phyloP scores from a whole-genome alignment of 1,284 basidiomycete species.

The Naganishia sp. region DNA sequence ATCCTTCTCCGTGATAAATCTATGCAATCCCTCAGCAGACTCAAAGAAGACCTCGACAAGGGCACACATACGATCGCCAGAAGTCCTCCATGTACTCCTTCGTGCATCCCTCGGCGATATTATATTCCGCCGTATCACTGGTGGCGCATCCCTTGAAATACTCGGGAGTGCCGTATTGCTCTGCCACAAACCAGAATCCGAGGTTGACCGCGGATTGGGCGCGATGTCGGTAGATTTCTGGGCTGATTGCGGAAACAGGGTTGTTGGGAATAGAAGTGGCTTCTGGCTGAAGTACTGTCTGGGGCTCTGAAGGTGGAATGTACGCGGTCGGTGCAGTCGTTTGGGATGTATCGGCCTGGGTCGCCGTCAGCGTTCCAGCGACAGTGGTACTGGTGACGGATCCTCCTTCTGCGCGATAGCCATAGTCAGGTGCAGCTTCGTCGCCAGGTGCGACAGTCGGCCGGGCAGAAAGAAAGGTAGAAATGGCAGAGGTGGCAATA shows the following conservation, averaged over 20 bases:
- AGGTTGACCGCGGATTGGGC: constrained; percentile 68
- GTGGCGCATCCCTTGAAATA: constrained; percentile 64
- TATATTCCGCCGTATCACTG: constrained; percentile 54
- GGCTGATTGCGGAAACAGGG: constrained; percentile 41
- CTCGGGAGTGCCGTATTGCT: constrained; percentile 74
- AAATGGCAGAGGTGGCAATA: too few species aligned
- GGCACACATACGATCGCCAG: constrained; percentile 63
- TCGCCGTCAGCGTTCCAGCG: neutral
- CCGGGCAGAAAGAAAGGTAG: too few species aligned
- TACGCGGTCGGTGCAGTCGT: neutral
- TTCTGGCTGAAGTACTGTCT: neutral
- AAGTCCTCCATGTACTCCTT: constrained; percentile 62
- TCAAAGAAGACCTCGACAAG: neutral
- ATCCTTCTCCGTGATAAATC: constrained; percentile 66
- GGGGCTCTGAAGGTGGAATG: neutral
- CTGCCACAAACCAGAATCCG: constrained; percentile 74
- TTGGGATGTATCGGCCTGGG: neutral
- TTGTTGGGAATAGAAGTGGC: neutral
- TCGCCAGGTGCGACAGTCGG: neutral
- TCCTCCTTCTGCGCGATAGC: constrained; percentile 12
- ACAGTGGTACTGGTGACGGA: neutral
- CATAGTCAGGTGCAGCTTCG: neutral
- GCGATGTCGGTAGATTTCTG: constrained; percentile 64
- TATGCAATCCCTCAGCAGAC: neutral
- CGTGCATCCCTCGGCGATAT: constrained; percentile 55